Conservation (phyloP, 176 grass and related monocot species). For the Lolium perenne region DNA sequence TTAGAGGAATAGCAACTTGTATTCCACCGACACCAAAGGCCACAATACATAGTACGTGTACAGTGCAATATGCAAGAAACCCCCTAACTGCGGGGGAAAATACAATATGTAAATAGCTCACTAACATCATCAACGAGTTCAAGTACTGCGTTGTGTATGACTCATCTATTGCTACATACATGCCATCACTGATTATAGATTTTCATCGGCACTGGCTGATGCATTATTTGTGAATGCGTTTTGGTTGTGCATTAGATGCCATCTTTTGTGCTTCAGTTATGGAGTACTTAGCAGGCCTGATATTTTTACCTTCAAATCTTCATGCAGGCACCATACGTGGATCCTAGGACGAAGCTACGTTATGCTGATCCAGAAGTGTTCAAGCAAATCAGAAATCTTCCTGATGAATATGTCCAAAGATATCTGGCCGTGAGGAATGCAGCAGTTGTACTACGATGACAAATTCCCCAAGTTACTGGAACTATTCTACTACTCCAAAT, state of each 20-base stretch:
- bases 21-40: too few relatives aligned
- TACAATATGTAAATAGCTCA: too few relatives aligned
- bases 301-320: background rate
- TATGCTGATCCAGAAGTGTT: conserved; percentile 83
- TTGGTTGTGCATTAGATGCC: background rate
- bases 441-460: conserved; percentile 64
- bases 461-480: background rate
- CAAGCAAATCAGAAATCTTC: conserved; percentile 82
- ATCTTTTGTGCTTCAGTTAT: background rate
- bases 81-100: too few relatives aligned
- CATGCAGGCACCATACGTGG: conserved; percentile 78
- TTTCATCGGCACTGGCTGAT: background rate
- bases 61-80: too few relatives aligned
- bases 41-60: too few relatives aligned
- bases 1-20: too few relatives aligned
- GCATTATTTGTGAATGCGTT: background rate
- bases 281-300: background rate
- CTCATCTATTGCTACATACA: background rate
- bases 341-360: conserved; percentile 87
- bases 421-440: conserved; percentile 84
- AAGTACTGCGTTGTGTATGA: background rate
- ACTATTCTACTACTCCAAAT: too few relatives aligned
- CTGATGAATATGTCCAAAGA: conserved; percentile 78
- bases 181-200: background rate
- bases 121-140: background rate